Evolutionary conservation across 139 green algal species (phyloP), one percentile per base, ranked within the genome.

Genomic region (Spirogloea muscicola): DNA sequence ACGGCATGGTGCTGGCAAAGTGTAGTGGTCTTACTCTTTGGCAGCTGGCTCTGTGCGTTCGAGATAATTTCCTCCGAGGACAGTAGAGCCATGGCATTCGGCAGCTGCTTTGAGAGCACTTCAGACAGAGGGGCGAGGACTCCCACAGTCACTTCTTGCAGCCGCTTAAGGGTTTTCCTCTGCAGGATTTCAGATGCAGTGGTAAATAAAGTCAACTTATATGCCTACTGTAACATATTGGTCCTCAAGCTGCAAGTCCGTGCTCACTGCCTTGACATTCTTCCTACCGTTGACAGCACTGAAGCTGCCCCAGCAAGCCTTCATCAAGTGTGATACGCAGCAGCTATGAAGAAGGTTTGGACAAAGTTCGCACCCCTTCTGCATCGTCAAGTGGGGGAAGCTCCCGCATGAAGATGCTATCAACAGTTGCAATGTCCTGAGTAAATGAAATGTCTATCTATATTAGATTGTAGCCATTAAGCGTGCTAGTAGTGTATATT

Each of bases 361-460:
- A 55, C 46, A 31, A 55, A 21, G n/a, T n/a, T 58, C 72, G 73
- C 44, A 81, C 73, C 3, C 62, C 74, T 41, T 83, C 72, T 34
- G 62, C 60, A 63, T 87, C 65, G 16, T 65, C 57, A 13, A 48
- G 31, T 16, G 58, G 0, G 10, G 83, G 80, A 13, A 80, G 10
- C 74, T 94, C 71, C 43, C 81, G 77, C 87, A 99, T 85, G 41
- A 96, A 72, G 57, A 98, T 82, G 36, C 84, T 90, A 86, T 99
- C 94, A 0, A 82, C 84, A 33, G 94, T 96, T 46, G 93, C 93
- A 39, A 97, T 91, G 84, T 98, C 94, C 71, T 77, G 49, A n/a
- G n/a, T n/a, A 10, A 52, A 10, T 25, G 13, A n/a, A n/a, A n/a
- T n/a, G n/a, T n/a, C n/a, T n/a, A n/a, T n/a, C n/a, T n/a, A n/a